A percentile compares a stretch with the other conserved stretches of the same genome.
These are phyloP conservation scores for Xylariaceae sp. DNA, from an alignment of 2,329 filamentous ascomycete species.

Conservation along the genomic window DNA sequence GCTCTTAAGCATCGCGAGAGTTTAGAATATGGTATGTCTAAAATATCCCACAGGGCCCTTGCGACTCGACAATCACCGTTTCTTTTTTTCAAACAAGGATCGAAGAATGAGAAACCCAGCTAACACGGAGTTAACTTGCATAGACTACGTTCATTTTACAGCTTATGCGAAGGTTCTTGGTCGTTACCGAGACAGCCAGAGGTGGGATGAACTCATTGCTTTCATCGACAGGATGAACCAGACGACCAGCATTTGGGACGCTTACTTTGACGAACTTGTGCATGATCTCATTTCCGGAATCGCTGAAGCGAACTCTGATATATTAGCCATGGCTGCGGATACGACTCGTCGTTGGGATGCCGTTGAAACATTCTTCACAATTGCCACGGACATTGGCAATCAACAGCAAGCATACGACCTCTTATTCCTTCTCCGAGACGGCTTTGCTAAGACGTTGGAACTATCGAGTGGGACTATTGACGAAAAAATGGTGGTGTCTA, in stretches of 20 bases:
- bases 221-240: constrained; percentile 28
- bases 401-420: constrained; percentile 26
- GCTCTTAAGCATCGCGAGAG: constrained; percentile 29
- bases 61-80: too few relatives aligned
- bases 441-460: constrained; percentile 25
- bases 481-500: constrained; percentile 21
- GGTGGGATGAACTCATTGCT: constrained; percentile 26
- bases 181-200: constrained; percentile 20
- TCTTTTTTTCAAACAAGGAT: too few relatives aligned
- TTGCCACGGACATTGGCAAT: constrained; percentile 24
- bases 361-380: constrained; percentile 26
- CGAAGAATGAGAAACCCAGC: too few relatives aligned
- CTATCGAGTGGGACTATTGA: constrained; percentile 13
- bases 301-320: constrained; percentile 18
- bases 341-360: constrained; percentile 27
- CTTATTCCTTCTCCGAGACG: constrained; percentile 27
- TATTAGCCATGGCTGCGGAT: constrained; percentile 27
- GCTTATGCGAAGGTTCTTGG: constrained; percentile 23
- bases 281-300: constrained; percentile 27
- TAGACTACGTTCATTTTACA: constrained; percentile 28
- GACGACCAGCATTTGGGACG: constrained; percentile 22
- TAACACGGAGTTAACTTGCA: not conserved
- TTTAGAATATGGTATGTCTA: constrained; percentile 7
- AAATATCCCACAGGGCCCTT: too few relatives aligned
- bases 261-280: constrained; percentile 31